Base-by-base conservation (phyloP, 75 land plant genomes). In the Picea sitchensis region DNA sequence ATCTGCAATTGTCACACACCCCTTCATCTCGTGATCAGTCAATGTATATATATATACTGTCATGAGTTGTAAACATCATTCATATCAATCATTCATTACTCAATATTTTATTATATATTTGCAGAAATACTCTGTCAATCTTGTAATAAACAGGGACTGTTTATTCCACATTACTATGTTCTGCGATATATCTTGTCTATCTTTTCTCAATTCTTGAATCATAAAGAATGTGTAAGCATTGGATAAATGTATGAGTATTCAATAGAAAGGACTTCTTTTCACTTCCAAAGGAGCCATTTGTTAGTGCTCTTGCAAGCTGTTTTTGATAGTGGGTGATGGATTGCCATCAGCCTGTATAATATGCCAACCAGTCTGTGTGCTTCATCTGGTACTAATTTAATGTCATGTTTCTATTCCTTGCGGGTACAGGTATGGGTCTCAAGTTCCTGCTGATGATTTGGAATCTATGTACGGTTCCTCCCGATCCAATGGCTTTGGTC, bases 401-500 rank as follows among this genome's bases (percentile, higher is more conserved):
- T 65, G 36, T 31, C 3, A 30, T 32, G 14, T 17, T 58, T 18
- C 38, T 32, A n/a, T 4, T n/a, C 17, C 72, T 62, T 61, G 14
- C 54, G 60, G 58, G 44, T 68, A 51, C 73, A 96, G 99, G 83
- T 96, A 92, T 87, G 99, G 99, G 20, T 86, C 80, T 14, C 95
- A 91, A 79, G 88, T 81, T 67, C 57, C 76, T 57, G 92, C 91
- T 77, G 90, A 92, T 77, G 97, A 94, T 60, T 83, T 96, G 31
- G 84, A 71, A 79, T 79, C 88, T 74, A 93, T 94, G 78, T 96
- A 94, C 87, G 96, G 91, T 11, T 82, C 87, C 79, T 89, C 99
- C 38, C 88, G 99, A 58, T 93, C 91, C 20, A 79, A 86, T 69
- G 97, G 99, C 59, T 94, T 96, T 89, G 99, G 99, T 79, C 76